Evolutionary conservation across 2,329 filamentous ascomycete genomes (phyloP).

Genomic region (Xylariaceae sp.): DNA sequence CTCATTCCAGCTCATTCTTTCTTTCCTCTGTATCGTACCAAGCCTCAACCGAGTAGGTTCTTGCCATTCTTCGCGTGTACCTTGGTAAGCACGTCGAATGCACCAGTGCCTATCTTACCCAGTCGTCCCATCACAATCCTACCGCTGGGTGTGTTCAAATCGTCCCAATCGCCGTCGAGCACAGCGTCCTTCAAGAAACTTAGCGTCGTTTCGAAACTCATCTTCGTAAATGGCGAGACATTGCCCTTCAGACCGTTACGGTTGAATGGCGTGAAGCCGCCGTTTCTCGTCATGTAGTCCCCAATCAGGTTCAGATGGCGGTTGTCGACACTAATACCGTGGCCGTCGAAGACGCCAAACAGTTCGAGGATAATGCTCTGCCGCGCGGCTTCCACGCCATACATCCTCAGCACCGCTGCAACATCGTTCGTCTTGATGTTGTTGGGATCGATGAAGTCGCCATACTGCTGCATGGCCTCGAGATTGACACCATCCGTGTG

Average conservation of each 20-base stretch:
- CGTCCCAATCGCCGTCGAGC: constrained; percentile 85
- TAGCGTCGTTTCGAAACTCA: constrained; percentile 98
- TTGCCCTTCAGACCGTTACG: constrained; percentile 83
- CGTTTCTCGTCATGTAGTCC: constrained; percentile 95
- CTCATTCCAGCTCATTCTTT: background rate
- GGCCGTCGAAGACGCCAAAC: constrained; percentile 77
- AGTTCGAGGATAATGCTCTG: constrained; percentile 85
- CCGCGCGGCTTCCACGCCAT: constrained; percentile 91
- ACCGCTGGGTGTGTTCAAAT: constrained; percentile 79
- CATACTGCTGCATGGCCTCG: constrained; percentile 83
- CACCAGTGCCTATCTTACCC: constrained; percentile 81
- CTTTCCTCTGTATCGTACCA: background rate
- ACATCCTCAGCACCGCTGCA: constrained; percentile 75
- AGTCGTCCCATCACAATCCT: constrained; percentile 84
- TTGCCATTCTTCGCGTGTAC: constrained; percentile 53
- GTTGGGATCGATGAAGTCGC: constrained; percentile 82
- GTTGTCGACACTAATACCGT: constrained; percentile 89
- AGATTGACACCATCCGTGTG: constrained; percentile 86
- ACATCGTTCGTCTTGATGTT: constrained; percentile 91
- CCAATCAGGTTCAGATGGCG: constrained; percentile 93
- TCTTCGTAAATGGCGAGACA: constrained; percentile 92
- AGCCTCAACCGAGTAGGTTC: constrained; percentile 21
- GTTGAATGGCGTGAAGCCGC: constrained; percentile 87
- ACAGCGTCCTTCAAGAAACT: constrained; percentile 92
- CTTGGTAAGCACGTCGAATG: constrained; percentile 79